Evolutionary conservation across 1,139 yeast genomes (phyloP), one percentile per base, ranked within the genome.

Genomic region (Sugiyamaella japonica): DNA sequence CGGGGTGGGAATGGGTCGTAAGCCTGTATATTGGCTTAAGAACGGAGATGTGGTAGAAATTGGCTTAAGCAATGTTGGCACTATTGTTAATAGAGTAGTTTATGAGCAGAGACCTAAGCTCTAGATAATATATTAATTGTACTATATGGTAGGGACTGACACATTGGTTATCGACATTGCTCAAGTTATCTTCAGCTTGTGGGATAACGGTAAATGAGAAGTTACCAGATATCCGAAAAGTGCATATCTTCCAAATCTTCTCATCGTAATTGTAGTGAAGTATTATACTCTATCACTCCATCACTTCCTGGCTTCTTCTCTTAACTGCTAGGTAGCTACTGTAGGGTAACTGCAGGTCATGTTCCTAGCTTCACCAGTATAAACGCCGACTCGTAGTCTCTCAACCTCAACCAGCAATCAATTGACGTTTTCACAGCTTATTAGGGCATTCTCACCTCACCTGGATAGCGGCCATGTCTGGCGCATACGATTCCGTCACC

Each of bases 1-100:
- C 42, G 84, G 84, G 17, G 84, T 80, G 6, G 82, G 80, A 2
- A 70, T 77, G 73, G 80, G 78, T 23, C 64, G 73, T 58, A 67
- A 67, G 36, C 75, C 75, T 4, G 56, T 60, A 31, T 55, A 52
- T 34, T 80, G 78, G 76, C 68, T 80, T 50, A 66, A 69, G 56
- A 64, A 80, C 59, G 79, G 78, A 13, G 84, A 80, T 60, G 70
- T 69, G 1, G 77, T 78, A 12, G 74, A 71, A 47, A 73, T 80
- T 53, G 66, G 65, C 43, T 66, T 80, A 29, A 76, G 73, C 13
- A 66, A 71, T 7, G 75, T 80, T 20, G 84, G 84, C 2, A 63
- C 78, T 3, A 73, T 80, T 54, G 57, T 59, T 15, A 79, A 78
- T 66, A 66, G 63, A 49, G 72, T 78, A 49, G 63, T 63, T 13